Conservation (phyloP, 1,139 yeast genomes). For the Magnusiomyces ingens region DNA sequence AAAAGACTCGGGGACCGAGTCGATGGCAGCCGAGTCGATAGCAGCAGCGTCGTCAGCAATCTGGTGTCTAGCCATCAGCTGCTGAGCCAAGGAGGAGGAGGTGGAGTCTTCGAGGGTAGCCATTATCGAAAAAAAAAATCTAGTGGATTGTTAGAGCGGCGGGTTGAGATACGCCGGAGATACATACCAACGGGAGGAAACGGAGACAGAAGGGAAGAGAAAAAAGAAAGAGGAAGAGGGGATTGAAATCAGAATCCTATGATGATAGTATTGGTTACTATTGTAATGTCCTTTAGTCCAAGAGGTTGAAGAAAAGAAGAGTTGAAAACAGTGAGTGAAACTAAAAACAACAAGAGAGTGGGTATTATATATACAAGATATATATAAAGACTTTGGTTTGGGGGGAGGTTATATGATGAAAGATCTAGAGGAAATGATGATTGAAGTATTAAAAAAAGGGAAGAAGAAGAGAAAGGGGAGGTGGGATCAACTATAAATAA, state of each 20-base stretch:
- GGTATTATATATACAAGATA: too few species aligned
- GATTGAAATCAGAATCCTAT: background rate
- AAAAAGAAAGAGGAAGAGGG: background rate
- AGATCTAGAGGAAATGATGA: background rate
- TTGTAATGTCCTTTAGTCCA: too few species aligned
- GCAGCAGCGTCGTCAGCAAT: constrained; percentile 4
- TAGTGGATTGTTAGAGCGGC: too few species aligned
- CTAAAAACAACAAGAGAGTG: too few species aligned
- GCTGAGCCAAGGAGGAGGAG: constrained; percentile 23
- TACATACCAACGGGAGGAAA: constrained; percentile 5
- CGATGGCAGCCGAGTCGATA: constrained; percentile 1
- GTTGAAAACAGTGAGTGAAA: background rate
- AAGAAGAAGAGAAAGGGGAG: background rate
- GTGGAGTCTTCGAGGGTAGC: constrained; percentile 12
- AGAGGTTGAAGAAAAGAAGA: background rate
- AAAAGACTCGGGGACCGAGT: constrained; percentile 1
- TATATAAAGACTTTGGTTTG: too few species aligned
- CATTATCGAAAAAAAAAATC: constrained; percentile 1
- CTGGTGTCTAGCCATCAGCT: constrained; percentile 27
- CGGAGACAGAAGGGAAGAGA: background rate
- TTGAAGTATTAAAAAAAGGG: background rate
- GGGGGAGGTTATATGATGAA: too few species aligned
- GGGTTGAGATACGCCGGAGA: too few species aligned
- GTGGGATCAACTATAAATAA: too few species aligned
- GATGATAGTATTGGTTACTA: too few species aligned